These are phyloP conservation scores for Penicillium alfredii DNA, from an alignment of 495 filamentous ascomycete genomes.

Conservation along the genomic window DNA sequence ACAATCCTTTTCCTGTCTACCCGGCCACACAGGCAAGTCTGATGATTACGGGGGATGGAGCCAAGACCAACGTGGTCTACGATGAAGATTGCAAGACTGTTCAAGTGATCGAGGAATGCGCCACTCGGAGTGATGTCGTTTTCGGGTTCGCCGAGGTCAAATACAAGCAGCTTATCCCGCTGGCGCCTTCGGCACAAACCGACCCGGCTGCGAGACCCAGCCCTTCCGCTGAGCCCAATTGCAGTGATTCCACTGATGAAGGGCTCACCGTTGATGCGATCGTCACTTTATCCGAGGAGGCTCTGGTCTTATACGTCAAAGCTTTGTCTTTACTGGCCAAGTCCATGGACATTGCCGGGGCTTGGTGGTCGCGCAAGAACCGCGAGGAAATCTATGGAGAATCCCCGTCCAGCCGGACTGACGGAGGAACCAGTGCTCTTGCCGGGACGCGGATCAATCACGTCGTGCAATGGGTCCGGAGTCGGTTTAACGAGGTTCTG, in stretches of 20 bases:
- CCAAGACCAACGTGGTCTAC: conserved; percentile 47
- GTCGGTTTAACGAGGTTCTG: conserved; percentile 90
- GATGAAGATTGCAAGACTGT: conserved; percentile 80
- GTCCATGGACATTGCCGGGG: conserved; percentile 93
- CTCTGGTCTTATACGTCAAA: conserved; percentile 93
- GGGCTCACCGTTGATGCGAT: conserved; percentile 76
- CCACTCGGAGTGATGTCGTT: conserved; percentile 88
- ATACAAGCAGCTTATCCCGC: conserved; percentile 88
- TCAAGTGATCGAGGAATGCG: conserved; percentile 80
- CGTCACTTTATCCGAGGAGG: conserved; percentile 86
- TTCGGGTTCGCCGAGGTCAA: conserved; percentile 98
- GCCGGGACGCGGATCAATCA: conserved; percentile 78
- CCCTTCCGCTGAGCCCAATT: conserved; percentile 32
- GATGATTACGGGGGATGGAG: conserved; percentile 61
- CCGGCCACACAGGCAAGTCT: conserved; percentile 58
- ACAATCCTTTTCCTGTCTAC: conserved; percentile 80
- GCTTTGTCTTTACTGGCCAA: conserved; percentile 80
- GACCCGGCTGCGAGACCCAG: conserved; percentile 35
- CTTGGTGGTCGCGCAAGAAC: conserved; percentile 82
- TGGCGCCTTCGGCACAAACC: conserved; percentile 64
- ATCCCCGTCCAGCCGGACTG: conserved; percentile 34
- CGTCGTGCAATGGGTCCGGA: conserved; percentile 90
- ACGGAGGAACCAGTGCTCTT: conserved; percentile 42
- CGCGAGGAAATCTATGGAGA: conserved; percentile 56
- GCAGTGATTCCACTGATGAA: conserved; percentile 29